Base-by-base conservation (phyloP, 768 basidiomycete genomes). In the Clathrus columnatus region DNA sequence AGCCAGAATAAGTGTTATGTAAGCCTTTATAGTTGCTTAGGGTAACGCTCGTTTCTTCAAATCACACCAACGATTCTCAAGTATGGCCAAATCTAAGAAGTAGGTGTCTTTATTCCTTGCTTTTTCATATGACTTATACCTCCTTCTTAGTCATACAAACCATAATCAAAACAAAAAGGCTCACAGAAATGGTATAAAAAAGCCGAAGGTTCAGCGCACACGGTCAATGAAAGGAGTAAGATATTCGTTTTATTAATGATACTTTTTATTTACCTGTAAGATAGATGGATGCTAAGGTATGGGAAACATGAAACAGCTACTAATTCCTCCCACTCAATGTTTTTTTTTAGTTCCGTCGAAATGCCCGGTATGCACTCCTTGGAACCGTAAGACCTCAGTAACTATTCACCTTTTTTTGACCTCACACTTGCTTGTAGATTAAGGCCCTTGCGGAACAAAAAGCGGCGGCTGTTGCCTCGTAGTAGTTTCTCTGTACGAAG, bases 31-130 rank as follows among this genome's bases (percentile, higher is more conserved):
- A 36, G 36, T 36, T 36, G 36, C 36, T 36, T 36, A n/a, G 36
- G 36, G 36, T 36, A 36, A 36, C 14, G n/a, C n/a, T 36, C 36
- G 11, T 4, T 36, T 2, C 36, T 36, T 4, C 2, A 11, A 36
- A 14, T 36, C n/a, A 4, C n/a, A 36, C 36, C 36, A 36, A 36
- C 36, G n/a, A n/a, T 36, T 8, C 36, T 14, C 11, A 11, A 36
- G 36, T 2, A 97, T 96, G 92, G 85, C 93, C 80, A 96, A 98
- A 76, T 98, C 95, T 61, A 97, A 97, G 80, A 97, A 97, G 91
- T 94, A 69, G 55, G 81, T 67, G 57, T 51, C 52, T 52, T 41
- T 17, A 52, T 54, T 27, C 59, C 23, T 17, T 24, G 21, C 48
- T 57, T 51, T 61, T 43, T 14, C 26, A 17, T 21, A 36, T 47